Conservation (phyloP, 108 stramenopile species). For the Aurantiochytrium sp. region DNA sequence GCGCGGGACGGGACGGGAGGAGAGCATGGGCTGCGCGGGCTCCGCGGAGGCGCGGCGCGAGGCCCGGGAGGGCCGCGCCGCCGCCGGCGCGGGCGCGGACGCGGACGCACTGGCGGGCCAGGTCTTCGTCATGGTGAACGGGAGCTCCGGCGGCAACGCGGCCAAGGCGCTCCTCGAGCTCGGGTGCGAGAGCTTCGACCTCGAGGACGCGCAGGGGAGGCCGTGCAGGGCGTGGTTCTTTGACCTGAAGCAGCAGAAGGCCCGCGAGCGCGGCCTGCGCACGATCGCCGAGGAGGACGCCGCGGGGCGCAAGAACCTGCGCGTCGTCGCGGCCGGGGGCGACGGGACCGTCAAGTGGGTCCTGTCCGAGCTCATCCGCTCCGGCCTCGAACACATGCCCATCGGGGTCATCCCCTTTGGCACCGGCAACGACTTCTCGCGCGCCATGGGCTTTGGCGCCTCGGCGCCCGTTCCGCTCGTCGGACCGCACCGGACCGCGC, state of each 20-base stretch:
- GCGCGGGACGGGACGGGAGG: too few species aligned
- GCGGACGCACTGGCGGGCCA: not conserved
- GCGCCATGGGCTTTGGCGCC: not conserved
- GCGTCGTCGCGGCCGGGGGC: not conserved
- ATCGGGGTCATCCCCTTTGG: conserved; percentile 24
- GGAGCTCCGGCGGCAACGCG: not conserved
- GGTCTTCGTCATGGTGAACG: conserved; percentile 19
- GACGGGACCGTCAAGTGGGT: conserved; percentile 25
- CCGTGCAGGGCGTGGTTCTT: not conserved
- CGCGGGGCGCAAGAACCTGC: not conserved
- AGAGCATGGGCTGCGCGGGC: too few species aligned
- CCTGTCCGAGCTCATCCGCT: not conserved
- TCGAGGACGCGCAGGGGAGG: not conserved
- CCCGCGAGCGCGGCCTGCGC: not conserved
- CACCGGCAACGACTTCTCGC: not conserved
- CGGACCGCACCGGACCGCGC: not conserved
- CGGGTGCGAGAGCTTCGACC: not conserved
- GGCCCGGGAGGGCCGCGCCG: too few species aligned
- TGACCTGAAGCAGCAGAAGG: not conserved
- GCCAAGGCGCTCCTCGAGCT: not conserved
- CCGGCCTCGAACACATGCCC: not conserved
- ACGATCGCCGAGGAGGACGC: not conserved
- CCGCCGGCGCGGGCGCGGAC: too few species aligned
- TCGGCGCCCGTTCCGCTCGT: not conserved
- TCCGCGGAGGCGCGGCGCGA: too few species aligned